phyloP scores from a whole-genome alignment of 2,329 filamentous ascomycete species.

The Monosporascus sp. region DNA sequence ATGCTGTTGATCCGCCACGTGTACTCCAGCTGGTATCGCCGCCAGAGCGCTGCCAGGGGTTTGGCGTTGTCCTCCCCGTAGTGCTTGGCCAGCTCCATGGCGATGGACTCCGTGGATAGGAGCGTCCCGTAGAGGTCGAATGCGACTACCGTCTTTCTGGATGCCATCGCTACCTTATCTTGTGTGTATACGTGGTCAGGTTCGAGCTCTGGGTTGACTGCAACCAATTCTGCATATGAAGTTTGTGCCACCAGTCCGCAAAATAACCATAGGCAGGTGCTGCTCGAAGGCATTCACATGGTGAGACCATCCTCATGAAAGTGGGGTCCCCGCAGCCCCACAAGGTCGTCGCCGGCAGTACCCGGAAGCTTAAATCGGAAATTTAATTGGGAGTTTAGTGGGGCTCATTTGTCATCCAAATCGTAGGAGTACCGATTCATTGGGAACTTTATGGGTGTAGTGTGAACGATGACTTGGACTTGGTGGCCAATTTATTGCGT shows the following conservation, averaged over 20 bases:
- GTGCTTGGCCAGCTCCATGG: constrained; percentile 49
- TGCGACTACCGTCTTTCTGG: constrained; percentile 46
- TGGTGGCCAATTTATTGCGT: no score
- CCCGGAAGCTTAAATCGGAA: neutral
- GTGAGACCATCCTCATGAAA: neutral
- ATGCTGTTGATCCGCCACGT: constrained; percentile 73
- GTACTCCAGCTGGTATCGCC: constrained; percentile 70
- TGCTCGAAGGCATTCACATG: neutral
- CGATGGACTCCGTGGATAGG: constrained; percentile 66
- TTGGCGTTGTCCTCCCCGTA: constrained; percentile 54
- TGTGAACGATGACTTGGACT: no score
- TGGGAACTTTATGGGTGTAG: no score
- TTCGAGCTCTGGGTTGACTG: neutral
- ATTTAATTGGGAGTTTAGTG: no score
- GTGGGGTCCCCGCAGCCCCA: neutral
- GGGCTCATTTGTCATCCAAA: no score
- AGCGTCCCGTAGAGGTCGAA: constrained; percentile 75
- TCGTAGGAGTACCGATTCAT: no score
- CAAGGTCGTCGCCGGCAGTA: neutral
- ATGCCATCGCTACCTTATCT: constrained; percentile 6
- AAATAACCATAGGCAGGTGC: neutral
- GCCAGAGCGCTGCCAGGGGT: constrained; percentile 55
- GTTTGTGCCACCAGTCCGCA: neutral
- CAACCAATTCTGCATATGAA: neutral
- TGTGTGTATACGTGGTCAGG: no score